Base-by-base conservation (phyloP, 2,329 filamentous ascomycete species). In the Pseudogymnoascus sp. region DNA sequence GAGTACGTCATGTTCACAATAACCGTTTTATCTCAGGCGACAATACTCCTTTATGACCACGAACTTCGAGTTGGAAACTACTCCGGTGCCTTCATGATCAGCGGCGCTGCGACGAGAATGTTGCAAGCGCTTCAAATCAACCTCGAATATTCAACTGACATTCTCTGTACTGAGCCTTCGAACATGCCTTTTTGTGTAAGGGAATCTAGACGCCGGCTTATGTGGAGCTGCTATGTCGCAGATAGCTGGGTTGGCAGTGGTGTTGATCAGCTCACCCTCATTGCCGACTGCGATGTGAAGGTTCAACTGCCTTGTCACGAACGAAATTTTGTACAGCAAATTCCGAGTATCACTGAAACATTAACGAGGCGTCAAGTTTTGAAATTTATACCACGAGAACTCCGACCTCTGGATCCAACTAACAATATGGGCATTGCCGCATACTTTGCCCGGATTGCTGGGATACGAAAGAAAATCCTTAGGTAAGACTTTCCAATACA, bases 141-240 rank as follows among this genome's bases (percentile, higher is more conserved):
- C 57, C 45, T 73, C 5, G 72, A 74, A 63, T 71, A 71, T 47
- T 72, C 72, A 42, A 69, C 69, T 12, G 72, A 74, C 45, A 51
- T 73, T 5, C 66, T 73, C 5, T 70, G 71, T 40, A 68, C 67
- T 5, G 68, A 72, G 11, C 23, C 31, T 12, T 26, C 66, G 1
- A 63, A 65, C 11, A 65, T 65, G 11, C 63, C 65, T n/a, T 62
- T 67, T 11, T 31, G 60, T 4, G 65, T 67, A 0, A 73, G 70
- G 40, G 72, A 74, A 57, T 72, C 69, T 14, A 67, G 72, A 1
- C 63, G 72, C 11, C 70, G 72, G 10, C 65, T 73, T 10, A 70
- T 73, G 68, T 73, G 72, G 72, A 69, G 69, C 31, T 73, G 71
- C 51, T 74, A 73, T 63, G 66, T 73, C 11, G 67, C 70, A 61